Base-by-base conservation (phyloP, 306 rosid species). In the Cercis canadensis region DNA sequence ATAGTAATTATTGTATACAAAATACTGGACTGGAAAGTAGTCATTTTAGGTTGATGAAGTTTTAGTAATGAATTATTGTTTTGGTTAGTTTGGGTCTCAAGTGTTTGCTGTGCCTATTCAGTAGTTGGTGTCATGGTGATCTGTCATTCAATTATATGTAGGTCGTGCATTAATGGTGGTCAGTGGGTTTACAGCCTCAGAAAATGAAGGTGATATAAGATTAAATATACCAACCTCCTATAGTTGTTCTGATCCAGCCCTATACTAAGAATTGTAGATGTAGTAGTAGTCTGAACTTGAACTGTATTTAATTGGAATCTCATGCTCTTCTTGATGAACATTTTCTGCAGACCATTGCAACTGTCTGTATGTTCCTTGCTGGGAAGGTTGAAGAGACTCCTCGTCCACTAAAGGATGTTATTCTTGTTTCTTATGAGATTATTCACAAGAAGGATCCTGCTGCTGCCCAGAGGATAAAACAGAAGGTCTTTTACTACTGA, bases 301-400 rank as follows among this genome's bases (percentile, higher is more conserved):
- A 34, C 29, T 41, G 41, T 66, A 37, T 47, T 52, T 12, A 5
- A 60, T 49, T 56, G 71, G 15, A 55, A 58, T 78, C 72, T 78
- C 57, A 58, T 34, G 34, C 14, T 61, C 51, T 39, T 24, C 40
- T 59, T 70, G 37, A 53, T 77, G 44, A 16, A 24, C 29, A 47
- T 83, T 77, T 83, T 75, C 80, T 67, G 85, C 96, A 95, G 99
- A 95, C 92, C 58, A 85, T 91, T 67, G 97, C 97, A 54, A 94
- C 99, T 7, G 95, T 87, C 31, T 94, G 99, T 72, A 95, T 95
- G 99, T 95, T 95, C 81, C 96, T 95, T 75, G 99, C 99, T 66
- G 97, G 99, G 76, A 95, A 91, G 84, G 99, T 95, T 61, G 99
- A 95, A 82, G 99, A 95, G 83, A 89, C 97, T 65, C 99, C 99